Evolutionary conservation across 768 basidiomycete genomes (phyloP).

Genomic region (Kwoniella sp.): DNA sequence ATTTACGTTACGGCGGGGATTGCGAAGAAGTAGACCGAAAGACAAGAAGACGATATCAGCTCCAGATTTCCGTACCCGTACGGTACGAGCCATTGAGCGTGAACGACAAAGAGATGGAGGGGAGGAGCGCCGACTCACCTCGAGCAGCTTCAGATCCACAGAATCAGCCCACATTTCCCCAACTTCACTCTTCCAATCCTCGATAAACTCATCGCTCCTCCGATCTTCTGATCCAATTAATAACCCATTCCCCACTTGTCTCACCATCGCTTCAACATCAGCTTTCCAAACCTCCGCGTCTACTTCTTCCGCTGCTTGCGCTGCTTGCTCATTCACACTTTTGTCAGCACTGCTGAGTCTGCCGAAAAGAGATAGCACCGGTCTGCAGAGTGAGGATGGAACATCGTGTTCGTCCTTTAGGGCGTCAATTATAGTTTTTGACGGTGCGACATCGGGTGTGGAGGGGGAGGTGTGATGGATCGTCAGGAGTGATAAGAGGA

Average conservation of each 20-base stretch:
- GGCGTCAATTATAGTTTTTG: slow-evolving; percentile 59
- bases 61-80: neutral
- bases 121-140: slow-evolving; percentile 64
- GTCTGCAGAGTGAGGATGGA: slow-evolving; percentile 63
- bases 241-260: slow-evolving; percentile 75
- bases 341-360: neutral
- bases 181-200: slow-evolving; percentile 70
- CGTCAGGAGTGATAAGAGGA: slow-evolving; percentile 74
- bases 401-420: slow-evolving; percentile 76
- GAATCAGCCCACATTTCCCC: slow-evolving; percentile 73
- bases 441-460: slow-evolving; percentile 2
- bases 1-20: neutral
- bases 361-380: slow-evolving; percentile 87
- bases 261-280: slow-evolving; percentile 60
- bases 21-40: too few relatives aligned
- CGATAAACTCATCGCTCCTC: slow-evolving; percentile 60
- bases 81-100: neutral
- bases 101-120: neutral
- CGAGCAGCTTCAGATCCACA: slow-evolving; percentile 69
- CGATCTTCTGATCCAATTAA: slow-evolving; percentile 62
- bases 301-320: slow-evolving; percentile 58
- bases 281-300: slow-evolving; percentile 68
- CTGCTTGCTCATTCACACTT: neutral
- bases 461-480: slow-evolving; percentile 51
- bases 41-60: too few relatives aligned